Evolutionary conservation across 441 rosid genomes (phyloP), one percentile per base, ranked within the genome.

Genomic region (Gossypium gossypioides): DNA sequence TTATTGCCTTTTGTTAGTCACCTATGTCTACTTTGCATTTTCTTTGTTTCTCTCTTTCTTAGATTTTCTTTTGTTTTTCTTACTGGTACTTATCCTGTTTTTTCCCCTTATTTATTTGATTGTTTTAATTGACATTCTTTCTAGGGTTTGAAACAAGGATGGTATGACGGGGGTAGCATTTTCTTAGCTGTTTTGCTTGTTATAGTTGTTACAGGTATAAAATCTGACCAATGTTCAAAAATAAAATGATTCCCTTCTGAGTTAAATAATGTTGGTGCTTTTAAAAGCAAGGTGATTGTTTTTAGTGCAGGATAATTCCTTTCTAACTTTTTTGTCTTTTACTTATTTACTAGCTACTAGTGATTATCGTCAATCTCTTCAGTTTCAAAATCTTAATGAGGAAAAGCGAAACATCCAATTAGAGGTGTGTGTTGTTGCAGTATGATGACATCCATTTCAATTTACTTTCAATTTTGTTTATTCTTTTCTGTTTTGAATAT

Each of bases 91-190:
- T 48, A 3, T 66, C 22, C 18, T 12, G 1, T 19, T 44, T 25
- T 54, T 24, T 44, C 7, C 71, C 25, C 25, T 55, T 72, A 1
- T 71, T 66, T n/a, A 9, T 22, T 65, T 66, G 13, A 50, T 68
- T 68, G 46, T 68, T 27, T 27, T 25, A 50, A 50, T 68, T 68
- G 71, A 51, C 32, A 52, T 64, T 61, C 51, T 54, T 77, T 51
- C 40, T 80, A 94, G 99, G 99, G 99, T 72, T 19, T 86, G 62
- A 72, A 91, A 74, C 88, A 94, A 84, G 99, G 97, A 66, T 94
- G 99, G 99, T 92, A 87, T 66, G 99, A 94, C 80, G 99, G 97
- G 69, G 97, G 96, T 46, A 94, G 99, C 90, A 94, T 94, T 79
- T 87, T 91, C 21, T 88, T 94, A 76, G 97, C 97, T 25, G 97